These are phyloP conservation scores for Gymnopilus junonius DNA, from an alignment of 768 basidiomycete genomes.

Conservation along the genomic window DNA sequence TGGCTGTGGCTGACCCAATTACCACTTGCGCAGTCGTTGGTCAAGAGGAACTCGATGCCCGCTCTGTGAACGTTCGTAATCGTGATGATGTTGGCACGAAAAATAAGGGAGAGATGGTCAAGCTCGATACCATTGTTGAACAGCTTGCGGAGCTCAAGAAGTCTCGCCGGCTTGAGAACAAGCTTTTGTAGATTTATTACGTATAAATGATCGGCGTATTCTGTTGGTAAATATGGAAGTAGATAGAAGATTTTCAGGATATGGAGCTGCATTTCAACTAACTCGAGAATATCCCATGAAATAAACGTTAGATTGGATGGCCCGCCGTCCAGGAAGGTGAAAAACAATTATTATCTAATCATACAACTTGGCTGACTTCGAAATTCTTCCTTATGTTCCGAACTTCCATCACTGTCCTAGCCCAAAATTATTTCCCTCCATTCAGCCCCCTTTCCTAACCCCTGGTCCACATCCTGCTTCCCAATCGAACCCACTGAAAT, in stretches of 20 bases:
- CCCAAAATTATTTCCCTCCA: conserved; percentile 15
- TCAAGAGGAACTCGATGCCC: conserved; percentile 83
- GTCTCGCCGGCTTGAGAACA: conserved; percentile 45
- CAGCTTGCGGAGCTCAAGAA: conserved; percentile 78
- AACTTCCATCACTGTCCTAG: too few relatives aligned
- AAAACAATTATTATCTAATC: too few relatives aligned
- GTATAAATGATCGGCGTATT: neutral
- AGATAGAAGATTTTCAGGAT: neutral
- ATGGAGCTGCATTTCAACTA: too few relatives aligned
- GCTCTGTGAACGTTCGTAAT: conserved; percentile 94
- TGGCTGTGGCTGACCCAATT: conserved; percentile 8
- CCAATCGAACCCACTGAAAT: conserved; percentile 10
- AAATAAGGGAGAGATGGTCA: conserved; percentile 73
- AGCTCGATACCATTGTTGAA: conserved; percentile 70
- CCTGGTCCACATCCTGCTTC: neutral
- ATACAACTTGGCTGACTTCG: too few relatives aligned
- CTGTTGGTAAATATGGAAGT: neutral
- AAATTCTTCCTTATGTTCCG: too few relatives aligned
- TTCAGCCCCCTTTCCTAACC: conserved; percentile 4
- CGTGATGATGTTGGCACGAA: conserved; percentile 92
- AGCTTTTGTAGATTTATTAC: conserved; percentile 27
- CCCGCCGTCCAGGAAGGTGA: too few relatives aligned
- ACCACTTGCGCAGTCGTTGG: conserved; percentile 75
- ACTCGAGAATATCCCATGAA: too few relatives aligned
- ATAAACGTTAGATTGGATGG: too few relatives aligned